These are phyloP conservation scores for Flaveria trinervia DNA, from an alignment of 129 eudicot species.

Conservation along the genomic window DNA sequence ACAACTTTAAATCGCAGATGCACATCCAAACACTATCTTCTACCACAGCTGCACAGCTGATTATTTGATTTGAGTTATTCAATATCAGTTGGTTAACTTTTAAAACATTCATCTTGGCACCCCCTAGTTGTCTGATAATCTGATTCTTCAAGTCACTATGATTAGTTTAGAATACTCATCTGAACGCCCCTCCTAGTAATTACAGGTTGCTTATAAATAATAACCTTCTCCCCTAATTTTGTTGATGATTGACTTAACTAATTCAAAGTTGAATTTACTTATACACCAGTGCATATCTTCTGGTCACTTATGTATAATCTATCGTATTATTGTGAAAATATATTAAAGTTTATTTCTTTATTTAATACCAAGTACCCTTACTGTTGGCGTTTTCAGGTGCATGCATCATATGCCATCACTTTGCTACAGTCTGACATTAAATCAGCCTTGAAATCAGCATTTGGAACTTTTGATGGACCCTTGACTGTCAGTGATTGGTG, in stretches of 20 bases:
- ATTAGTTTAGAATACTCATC: background rate
- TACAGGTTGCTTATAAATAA: background rate
- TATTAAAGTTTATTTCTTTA: background rate
- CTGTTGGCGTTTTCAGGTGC: slow-evolving; percentile 63
- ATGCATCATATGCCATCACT: slow-evolving; percentile 77
- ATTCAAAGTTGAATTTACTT: background rate
- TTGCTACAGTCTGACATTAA: slow-evolving; percentile 94
- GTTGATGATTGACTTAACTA: background rate
- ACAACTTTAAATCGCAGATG: background rate
- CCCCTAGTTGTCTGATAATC: background rate
- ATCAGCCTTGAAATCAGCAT: slow-evolving; percentile 87
- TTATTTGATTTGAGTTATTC: background rate
- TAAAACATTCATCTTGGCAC: background rate
- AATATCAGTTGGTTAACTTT: background rate
- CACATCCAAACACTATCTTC: slow-evolving; percentile 1
- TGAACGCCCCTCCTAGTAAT: background rate
- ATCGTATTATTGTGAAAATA: background rate
- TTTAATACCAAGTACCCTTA: slow-evolving; percentile 4
- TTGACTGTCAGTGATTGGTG: slow-evolving; percentile 93
- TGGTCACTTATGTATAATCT: background rate
- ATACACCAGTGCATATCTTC: background rate
- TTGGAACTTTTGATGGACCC: slow-evolving; percentile 91
- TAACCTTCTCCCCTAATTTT: background rate
- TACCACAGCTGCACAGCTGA: background rate
- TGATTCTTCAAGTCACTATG: background rate